Evolutionary conservation across 2,329 filamentous ascomycete genomes (phyloP).

Genomic region (Lachnellula occidentalis): DNA sequence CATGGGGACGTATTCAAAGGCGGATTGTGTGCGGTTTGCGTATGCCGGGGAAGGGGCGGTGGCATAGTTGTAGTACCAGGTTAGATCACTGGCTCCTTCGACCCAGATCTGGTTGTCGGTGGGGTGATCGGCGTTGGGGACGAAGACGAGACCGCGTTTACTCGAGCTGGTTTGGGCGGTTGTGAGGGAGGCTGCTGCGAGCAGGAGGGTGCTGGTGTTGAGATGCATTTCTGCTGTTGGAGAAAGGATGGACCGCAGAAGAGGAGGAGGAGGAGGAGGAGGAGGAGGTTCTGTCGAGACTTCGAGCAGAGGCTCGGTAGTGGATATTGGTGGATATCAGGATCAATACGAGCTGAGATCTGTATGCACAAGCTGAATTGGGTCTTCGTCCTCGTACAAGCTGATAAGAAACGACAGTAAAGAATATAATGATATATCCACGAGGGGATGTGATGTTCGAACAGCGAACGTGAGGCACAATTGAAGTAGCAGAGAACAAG

Average conservation of each 20-base stretch:
- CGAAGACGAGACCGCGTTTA: constrained; percentile 71
- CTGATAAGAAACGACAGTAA: not conserved
- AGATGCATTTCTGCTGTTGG: constrained; percentile 11
- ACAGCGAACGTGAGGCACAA: not conserved
- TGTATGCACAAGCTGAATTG: not conserved
- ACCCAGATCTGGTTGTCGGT: constrained; percentile 64
- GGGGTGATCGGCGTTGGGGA: constrained; percentile 49
- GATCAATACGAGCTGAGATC: not conserved
- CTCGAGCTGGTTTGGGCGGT: constrained; percentile 6
- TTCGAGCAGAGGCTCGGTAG: not conserved
- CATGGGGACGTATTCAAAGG: constrained; percentile 75
- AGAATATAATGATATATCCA: not conserved
- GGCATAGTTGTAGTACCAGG: constrained; percentile 84
- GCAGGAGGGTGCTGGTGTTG: constrained; percentile 5
- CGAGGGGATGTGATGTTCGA: not conserved
- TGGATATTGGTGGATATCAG: not conserved
- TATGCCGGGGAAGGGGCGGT: constrained; percentile 49
- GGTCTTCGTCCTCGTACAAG: not conserved
- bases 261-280: not conserved
- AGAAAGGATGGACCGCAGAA: not conserved
- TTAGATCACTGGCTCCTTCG: constrained; percentile 50
- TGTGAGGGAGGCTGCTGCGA: constrained; percentile 8
- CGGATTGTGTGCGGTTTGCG: constrained; percentile 41
- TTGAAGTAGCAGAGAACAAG: not conserved
- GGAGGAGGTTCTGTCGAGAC: not conserved